phyloP scores from a whole-genome alignment of 306 rosid species.

The Vachellia collinsii region DNA sequence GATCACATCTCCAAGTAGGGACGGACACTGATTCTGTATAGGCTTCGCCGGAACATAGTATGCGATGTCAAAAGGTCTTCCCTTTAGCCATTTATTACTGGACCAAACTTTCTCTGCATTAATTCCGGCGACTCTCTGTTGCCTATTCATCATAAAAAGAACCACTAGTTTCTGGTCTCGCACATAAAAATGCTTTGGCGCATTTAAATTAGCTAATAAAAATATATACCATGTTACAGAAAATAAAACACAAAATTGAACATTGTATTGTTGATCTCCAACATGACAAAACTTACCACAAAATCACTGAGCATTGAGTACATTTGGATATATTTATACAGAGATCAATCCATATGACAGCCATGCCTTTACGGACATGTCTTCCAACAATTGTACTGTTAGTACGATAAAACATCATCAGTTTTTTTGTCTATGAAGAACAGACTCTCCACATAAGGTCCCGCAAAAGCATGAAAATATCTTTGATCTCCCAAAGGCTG shows the following conservation, averaged over 20 bases:
- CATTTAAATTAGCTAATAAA: background rate
- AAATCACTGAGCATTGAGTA: background rate
- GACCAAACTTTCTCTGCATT: too few species aligned
- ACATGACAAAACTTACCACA: background rate
- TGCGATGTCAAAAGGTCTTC: too few species aligned
- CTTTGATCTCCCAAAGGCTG: background rate
- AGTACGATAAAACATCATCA: background rate
- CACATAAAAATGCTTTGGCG: background rate
- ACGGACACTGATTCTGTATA: too few species aligned
- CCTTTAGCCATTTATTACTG: too few species aligned
- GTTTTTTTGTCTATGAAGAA: background rate
- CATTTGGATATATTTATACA: background rate
- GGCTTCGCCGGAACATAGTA: too few species aligned
- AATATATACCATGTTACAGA: background rate
- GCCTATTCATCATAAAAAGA: too few species aligned
- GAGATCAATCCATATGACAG: background rate
- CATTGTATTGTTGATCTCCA: background rate
- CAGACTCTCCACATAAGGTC: conserved; percentile 19
- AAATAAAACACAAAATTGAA: background rate
- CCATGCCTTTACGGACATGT: background rate
- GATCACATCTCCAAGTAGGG: too few species aligned
- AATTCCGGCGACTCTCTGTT: too few species aligned
- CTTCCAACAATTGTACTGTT: background rate
- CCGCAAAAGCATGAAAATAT: background rate
- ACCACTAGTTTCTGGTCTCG: background rate